These are phyloP conservation scores for Rhytidhysteron rufulum DNA, from an alignment of 2,329 filamentous ascomycete species.

Conservation along the genomic window DNA sequence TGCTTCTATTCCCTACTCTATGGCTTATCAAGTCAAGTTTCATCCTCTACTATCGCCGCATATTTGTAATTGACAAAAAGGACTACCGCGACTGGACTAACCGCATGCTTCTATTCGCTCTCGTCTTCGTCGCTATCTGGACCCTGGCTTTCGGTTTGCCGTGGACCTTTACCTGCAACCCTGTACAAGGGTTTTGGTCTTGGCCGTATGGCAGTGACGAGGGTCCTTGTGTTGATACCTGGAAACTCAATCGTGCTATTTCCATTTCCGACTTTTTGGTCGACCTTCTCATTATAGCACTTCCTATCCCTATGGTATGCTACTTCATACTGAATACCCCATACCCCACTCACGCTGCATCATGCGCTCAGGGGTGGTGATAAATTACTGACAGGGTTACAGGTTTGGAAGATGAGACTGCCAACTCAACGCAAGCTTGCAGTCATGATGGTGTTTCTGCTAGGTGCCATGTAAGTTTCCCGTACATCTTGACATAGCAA, in stretches of 20 bases:
- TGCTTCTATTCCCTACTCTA: constrained; percentile 5
- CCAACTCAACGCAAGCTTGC: not conserved
- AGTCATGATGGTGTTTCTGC: not conserved
- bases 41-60: constrained; percentile 5
- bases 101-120: not conserved
- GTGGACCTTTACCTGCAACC: constrained; percentile 5
- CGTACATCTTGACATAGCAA: not conserved
- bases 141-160: constrained; percentile 4
- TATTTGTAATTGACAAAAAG: constrained; percentile 2
- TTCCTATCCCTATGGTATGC: constrained; percentile 5
- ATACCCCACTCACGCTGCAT: no score
- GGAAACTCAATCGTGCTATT: constrained; percentile 2
- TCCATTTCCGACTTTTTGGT: constrained; percentile 2
- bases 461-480: not conserved
- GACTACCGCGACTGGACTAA: constrained; percentile 4
- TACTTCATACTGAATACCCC: no score
- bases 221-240: constrained; percentile 2
- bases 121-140: constrained; percentile 5
- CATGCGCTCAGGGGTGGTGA: no score
- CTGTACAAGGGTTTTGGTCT: constrained; percentile 2
- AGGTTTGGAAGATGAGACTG: not conserved
- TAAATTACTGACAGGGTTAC: not conserved
- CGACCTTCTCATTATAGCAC: constrained; percentile 2
- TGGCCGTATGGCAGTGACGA: constrained; percentile 1
- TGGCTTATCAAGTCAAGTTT: constrained; percentile 6